phyloP scores from a whole-genome alignment of 352 stramenopile species.

The Albugo candida region DNA sequence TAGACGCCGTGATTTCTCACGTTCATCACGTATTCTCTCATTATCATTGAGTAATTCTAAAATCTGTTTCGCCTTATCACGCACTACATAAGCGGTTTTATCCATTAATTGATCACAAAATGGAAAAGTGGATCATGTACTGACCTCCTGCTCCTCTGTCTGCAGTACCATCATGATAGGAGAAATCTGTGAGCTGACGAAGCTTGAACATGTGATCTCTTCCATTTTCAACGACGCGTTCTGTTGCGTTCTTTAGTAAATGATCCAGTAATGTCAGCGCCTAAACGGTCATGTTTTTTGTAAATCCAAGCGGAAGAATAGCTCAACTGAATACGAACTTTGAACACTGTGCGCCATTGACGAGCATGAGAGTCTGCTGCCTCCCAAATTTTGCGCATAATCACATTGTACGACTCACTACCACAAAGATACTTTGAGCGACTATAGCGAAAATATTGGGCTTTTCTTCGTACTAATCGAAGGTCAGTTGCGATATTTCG shows the following conservation, averaged over 20 bases:
- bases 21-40: slow-evolving; percentile 71
- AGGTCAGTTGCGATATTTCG: slow-evolving; percentile 94
- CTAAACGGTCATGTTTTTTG: slow-evolving; percentile 5
- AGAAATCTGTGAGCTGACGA: slow-evolving; percentile 71
- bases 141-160: slow-evolving; percentile 74
- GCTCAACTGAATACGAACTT: slow-evolving; percentile 27
- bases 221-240: slow-evolving; percentile 94
- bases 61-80: slow-evolving; percentile 79
- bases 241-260: slow-evolving; percentile 95
- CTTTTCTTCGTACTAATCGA: slow-evolving; percentile 68
- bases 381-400: slow-evolving; percentile 93
- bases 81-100: slow-evolving; percentile 19
- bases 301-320: slow-evolving; percentile 9
- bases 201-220: slow-evolving; percentile 88
- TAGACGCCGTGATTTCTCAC: slow-evolving; percentile 66
- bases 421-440: slow-evolving; percentile 1
- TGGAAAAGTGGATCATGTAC: background rate
- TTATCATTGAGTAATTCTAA: slow-evolving; percentile 79
- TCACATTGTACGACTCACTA: slow-evolving; percentile 74
- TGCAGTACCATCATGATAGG: slow-evolving; percentile 70
- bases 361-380: slow-evolving; percentile 71
- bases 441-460: background rate
- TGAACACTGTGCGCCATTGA: slow-evolving; percentile 95
- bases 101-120: background rate
- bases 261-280: slow-evolving; percentile 89